Evolutionary conservation across 2,329 filamentous ascomycete genomes (phyloP).

Genomic region (Colletotrichum coccodes): DNA sequence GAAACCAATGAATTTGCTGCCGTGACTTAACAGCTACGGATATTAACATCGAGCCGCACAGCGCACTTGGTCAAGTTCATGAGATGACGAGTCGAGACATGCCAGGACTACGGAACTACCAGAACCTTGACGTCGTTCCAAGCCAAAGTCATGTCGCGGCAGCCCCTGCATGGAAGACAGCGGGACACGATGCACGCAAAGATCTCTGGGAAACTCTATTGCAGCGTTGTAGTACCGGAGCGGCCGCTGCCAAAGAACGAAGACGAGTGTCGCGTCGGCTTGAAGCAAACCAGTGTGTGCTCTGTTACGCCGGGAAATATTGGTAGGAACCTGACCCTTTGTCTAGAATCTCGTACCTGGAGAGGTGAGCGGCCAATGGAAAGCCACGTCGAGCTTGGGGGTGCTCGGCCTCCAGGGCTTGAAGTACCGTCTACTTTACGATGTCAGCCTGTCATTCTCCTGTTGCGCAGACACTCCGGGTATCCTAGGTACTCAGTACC

Average conservation of each 20-base stretch:
- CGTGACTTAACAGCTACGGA: neutral
- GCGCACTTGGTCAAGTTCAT: neutral
- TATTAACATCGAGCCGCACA: neutral
- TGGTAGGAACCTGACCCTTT: neutral
- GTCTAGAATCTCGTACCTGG: conserved; percentile 6
- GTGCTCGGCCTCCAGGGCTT: neutral
- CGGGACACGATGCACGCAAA: conserved; percentile 12
- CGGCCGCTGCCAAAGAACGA: conserved; percentile 8
- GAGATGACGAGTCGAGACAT: conserved; percentile 16
- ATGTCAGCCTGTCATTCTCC: too few species aligned
- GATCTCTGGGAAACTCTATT: conserved; percentile 26
- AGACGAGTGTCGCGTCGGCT: neutral
- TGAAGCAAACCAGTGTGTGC: neutral
- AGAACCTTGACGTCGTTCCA: conserved; percentile 19
- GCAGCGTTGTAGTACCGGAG: neutral
- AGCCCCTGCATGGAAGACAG: neutral
- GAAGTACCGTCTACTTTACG: neutral
- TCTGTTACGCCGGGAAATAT: neutral
- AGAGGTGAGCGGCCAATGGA: conserved; percentile 1
- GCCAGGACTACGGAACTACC: neutral
- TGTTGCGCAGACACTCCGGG: neutral
- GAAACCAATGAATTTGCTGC: neutral
- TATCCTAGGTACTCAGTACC: neutral
- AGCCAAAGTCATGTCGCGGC: conserved; percentile 1
- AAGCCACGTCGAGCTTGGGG: conserved; percentile 14